phyloP scores from a whole-genome alignment of 2,329 filamentous ascomycete genomes.

The Trichoderma lentiforme region DNA sequence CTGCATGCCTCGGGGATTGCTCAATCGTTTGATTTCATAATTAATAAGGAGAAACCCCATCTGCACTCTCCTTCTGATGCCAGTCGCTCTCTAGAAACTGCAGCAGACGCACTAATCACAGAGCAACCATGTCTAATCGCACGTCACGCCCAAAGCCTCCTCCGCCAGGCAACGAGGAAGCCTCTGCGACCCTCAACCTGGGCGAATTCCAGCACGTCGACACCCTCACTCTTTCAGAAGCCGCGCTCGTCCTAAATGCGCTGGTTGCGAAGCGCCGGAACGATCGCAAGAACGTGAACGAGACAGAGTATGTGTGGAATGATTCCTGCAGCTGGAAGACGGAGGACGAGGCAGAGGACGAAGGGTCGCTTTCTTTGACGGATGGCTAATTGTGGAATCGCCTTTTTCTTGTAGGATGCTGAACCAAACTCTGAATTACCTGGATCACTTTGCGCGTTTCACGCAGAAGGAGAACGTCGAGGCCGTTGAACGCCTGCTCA shows the following conservation, averaged over 20 bases:
- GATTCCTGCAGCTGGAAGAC: background rate
- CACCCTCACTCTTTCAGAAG: slow-evolving; percentile 88
- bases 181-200: slow-evolving; percentile 73
- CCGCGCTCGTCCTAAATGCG: slow-evolving; percentile 85
- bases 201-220: slow-evolving; percentile 93
- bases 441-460: slow-evolving; percentile 93
- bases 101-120: background rate
- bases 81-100: background rate
- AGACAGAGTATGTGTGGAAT: slow-evolving; percentile 65
- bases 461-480: slow-evolving; percentile 93
- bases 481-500: slow-evolving; percentile 84
- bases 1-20: background rate
- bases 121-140: slow-evolving; percentile 14
- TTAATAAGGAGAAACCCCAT: background rate
- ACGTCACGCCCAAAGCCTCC: slow-evolving; percentile 67
- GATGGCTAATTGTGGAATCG: background rate
- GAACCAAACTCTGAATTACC: slow-evolving; percentile 84
- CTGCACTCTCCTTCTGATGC: background rate
- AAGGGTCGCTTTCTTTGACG: background rate
- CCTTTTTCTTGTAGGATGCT: slow-evolving; percentile 56
- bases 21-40: background rate
- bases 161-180: slow-evolving; percentile 81
- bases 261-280: slow-evolving; percentile 77
- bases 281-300: slow-evolving; percentile 77
- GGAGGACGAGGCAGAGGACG: background rate